These are phyloP conservation scores for Coniella lustricola DNA, from an alignment of 2,329 filamentous ascomycete species.

Conservation along the genomic window DNA sequence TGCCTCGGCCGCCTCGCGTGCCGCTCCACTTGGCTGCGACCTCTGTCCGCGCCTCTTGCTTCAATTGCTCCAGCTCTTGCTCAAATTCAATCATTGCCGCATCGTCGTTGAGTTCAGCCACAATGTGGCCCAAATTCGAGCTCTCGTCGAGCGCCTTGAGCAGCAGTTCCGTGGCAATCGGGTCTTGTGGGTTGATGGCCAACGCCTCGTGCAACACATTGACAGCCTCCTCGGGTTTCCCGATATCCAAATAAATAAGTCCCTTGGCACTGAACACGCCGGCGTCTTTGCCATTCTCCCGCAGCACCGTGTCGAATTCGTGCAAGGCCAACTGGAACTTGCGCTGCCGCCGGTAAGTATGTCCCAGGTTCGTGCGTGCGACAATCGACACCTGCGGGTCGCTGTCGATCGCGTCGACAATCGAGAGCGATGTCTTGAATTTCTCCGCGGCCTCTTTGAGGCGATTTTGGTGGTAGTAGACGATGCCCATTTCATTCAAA, in stretches of 20 bases:
- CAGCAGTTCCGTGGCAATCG: slow-evolving; percentile 71
- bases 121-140: slow-evolving; percentile 26
- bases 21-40: slow-evolving; percentile 25
- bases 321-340: slow-evolving; percentile 64
- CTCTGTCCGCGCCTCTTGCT: slow-evolving; percentile 36
- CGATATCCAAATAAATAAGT: slow-evolving; percentile 73
- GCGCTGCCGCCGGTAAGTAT: slow-evolving; percentile 70
- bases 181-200: slow-evolving; percentile 70
- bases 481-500: slow-evolving; percentile 90
- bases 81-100: slow-evolving; percentile 41
- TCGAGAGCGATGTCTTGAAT: slow-evolving; percentile 69
- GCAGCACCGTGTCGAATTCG: slow-evolving; percentile 81
- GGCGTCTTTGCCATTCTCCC: slow-evolving; percentile 73
- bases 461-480: slow-evolving; percentile 87
- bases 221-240: slow-evolving; percentile 68
- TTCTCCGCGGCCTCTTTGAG: slow-evolving; percentile 67
- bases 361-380: slow-evolving; percentile 81
- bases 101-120: slow-evolving; percentile 14
- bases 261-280: slow-evolving; percentile 77
- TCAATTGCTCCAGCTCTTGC: slow-evolving; percentile 39
- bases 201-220: slow-evolving; percentile 78
- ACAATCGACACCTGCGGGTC: slow-evolving; percentile 77
- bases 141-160: slow-evolving; percentile 64
- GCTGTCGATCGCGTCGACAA: slow-evolving; percentile 74
- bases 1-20: slow-evolving; percentile 14